phyloP scores from a whole-genome alignment of 1,284 basidiomycete species.

The Cystobasidium sp. region DNA sequence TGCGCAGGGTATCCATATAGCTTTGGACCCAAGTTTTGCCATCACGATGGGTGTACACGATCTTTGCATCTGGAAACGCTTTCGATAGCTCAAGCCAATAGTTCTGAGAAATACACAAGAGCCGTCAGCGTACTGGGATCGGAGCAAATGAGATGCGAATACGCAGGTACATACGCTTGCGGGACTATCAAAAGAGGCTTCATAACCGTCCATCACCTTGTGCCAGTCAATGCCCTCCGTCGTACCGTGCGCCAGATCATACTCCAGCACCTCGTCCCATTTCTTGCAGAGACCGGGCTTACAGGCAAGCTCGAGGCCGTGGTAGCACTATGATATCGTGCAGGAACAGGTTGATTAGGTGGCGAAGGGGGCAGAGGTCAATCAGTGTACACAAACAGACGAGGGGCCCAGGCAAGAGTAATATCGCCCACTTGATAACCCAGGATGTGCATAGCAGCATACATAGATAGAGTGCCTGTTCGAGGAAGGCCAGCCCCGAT shows the following conservation, averaged over 20 bases:
- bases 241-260: neutral
- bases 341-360: too few relatives aligned
- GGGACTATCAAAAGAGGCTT: neutral
- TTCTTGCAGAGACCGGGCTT: neutral
- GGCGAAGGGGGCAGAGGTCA: too few relatives aligned
- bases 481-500: neutral
- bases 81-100: constrained; percentile 7
- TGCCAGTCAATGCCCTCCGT: neutral
- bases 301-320: neutral
- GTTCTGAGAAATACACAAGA: neutral
- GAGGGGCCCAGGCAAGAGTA: too few relatives aligned
- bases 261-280: neutral
- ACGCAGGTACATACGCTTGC: neutral
- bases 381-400: too few relatives aligned
- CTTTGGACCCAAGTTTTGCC: neutral
- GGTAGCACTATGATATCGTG: neutral
- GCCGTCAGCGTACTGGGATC: neutral
- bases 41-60: constrained; percentile 7
- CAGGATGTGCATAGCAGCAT: neutral
- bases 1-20: neutral
- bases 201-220: neutral
- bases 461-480: neutral
- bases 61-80: constrained; percentile 6
- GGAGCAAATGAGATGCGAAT: neutral
- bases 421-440: neutral